Conservation (phyloP, 257 asterid genomes). For the Penstemon barbatus region DNA sequence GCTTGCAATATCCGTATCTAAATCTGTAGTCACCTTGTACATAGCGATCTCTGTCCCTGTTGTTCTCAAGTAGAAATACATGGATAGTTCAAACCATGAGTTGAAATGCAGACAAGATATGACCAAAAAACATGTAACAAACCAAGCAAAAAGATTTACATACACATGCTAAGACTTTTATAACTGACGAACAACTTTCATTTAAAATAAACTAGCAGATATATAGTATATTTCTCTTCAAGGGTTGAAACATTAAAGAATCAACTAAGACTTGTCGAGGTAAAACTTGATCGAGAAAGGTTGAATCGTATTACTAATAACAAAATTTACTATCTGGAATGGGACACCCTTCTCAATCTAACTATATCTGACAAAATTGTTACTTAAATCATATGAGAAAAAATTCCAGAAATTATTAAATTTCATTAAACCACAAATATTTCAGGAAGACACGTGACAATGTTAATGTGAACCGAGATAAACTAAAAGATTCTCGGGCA, state of each 20-base stretch:
- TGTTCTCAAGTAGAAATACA: constrained; percentile 26
- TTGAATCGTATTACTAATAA: background rate
- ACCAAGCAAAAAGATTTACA: background rate
- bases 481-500: constrained; percentile 30
- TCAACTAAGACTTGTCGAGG: background rate
- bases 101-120: constrained; percentile 16
- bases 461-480: constrained; percentile 17
- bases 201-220: background rate
- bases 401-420: background rate
- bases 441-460: constrained; percentile 1
- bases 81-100: background rate
- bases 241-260: constrained; percentile 17
- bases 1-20: constrained; percentile 90
- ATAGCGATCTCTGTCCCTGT: constrained; percentile 96
- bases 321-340: background rate
- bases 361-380: background rate
- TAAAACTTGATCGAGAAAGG: background rate
- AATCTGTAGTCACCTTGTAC: constrained; percentile 97
- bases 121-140: background rate
- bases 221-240: constrained; percentile 9
- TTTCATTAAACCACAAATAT: constrained; percentile 12
- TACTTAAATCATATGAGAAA: background rate
- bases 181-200: background rate
- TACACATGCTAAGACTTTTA: background rate
- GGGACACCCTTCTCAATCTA: background rate